These are phyloP conservation scores for Cucumis hystrix DNA, from an alignment of 306 rosid species.

Conservation along the genomic window DNA sequence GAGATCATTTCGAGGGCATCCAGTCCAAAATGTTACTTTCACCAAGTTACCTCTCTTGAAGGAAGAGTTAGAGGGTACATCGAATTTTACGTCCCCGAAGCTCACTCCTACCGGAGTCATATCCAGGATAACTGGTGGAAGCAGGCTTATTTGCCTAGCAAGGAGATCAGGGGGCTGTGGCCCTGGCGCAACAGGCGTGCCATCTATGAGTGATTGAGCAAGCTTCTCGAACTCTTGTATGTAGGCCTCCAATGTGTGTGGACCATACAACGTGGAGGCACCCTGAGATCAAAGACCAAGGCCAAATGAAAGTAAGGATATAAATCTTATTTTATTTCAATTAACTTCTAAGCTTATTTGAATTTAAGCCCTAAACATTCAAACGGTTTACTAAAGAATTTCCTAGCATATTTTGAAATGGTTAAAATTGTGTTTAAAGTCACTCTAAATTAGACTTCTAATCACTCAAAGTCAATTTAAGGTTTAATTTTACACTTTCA, in stretches of 20 bases:
- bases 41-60: constrained; percentile 50
- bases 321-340: neutral
- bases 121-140: constrained; percentile 72
- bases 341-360: neutral
- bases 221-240: constrained; percentile 88
- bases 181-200: constrained; percentile 37
- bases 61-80: constrained; percentile 52
- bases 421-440: no score
- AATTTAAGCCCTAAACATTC: neutral
- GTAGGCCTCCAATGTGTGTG: constrained; percentile 68
- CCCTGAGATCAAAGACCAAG: constrained; percentile 32
- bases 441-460: no score
- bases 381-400: neutral
- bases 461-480: no score
- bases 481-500: no score
- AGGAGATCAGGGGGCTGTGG: constrained; percentile 84
- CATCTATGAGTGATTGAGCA: constrained; percentile 37
- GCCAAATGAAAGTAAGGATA: neutral
- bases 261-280: constrained; percentile 84
- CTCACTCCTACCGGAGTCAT: constrained; percentile 45
- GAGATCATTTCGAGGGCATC: constrained; percentile 85
- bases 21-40: constrained; percentile 64
- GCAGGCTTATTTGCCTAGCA: constrained; percentile 60
- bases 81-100: constrained; percentile 59
- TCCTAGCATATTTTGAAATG: no score